These are phyloP conservation scores for Xylaria sp. DNA, from an alignment of 2,329 filamentous ascomycete species.

Conservation along the genomic window DNA sequence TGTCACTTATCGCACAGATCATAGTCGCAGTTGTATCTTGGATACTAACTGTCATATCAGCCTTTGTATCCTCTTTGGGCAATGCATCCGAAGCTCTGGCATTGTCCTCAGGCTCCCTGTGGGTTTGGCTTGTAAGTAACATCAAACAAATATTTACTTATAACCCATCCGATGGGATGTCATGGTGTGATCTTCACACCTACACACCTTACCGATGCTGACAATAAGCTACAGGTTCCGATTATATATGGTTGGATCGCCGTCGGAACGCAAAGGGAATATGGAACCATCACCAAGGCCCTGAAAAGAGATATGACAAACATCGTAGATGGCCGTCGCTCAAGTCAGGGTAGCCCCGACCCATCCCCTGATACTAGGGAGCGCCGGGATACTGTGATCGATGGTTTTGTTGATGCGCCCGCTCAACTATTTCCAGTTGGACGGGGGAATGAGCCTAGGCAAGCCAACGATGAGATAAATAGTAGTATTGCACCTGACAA, in stretches of 20 bases:
- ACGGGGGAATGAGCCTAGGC: background rate
- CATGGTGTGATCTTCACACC: background rate
- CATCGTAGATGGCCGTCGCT: conserved; percentile 6
- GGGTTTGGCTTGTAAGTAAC: conserved; percentile 40
- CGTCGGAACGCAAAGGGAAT: conserved; percentile 35
- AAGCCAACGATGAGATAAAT: background rate
- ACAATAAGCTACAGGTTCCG: conserved; percentile 29
- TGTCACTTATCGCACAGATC: conserved; percentile 39
- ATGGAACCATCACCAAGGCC: conserved; percentile 30
- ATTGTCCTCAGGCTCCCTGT: conserved; percentile 36
- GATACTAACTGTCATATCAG: conserved; percentile 34
- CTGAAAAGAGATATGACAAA: conserved; percentile 31
- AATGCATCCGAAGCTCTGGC: conserved; percentile 35
- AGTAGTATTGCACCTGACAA: background rate
- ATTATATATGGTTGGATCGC: conserved; percentile 38
- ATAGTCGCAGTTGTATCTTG: conserved; percentile 37
- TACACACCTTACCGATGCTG: background rate
- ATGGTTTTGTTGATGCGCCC: conserved; percentile 13
- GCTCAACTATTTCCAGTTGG: background rate
- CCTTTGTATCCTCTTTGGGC: conserved; percentile 34
- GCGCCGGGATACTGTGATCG: conserved; percentile 9
- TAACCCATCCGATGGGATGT: background rate
- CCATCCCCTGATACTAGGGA: background rate
- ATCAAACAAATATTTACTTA: background rate
- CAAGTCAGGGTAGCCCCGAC: background rate